Conservation (phyloP, 345 rosid species). For the Lepidium africanum region DNA sequence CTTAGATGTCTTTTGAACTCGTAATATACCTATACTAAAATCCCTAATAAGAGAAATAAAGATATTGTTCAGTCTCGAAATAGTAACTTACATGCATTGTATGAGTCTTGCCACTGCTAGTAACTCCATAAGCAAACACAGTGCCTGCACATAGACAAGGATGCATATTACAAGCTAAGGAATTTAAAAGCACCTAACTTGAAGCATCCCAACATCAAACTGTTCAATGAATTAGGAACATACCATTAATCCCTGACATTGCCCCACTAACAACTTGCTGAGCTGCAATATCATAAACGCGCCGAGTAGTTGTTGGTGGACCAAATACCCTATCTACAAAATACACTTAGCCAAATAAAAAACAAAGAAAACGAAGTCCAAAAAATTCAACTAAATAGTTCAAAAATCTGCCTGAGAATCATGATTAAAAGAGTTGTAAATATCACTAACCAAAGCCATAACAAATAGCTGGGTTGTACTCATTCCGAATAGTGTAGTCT, state of each 20-base stretch:
- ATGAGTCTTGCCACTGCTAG: conserved; percentile 95
- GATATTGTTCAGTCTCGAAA: neutral
- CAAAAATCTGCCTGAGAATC: neutral
- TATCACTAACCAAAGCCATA: conserved; percentile 66
- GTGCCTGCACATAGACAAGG: conserved; percentile 47
- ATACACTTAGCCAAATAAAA: neutral
- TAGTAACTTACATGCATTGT: conserved; percentile 84
- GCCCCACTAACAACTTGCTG: conserved; percentile 74
- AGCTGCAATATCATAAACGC: conserved; percentile 78
- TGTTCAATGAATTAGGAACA: conserved; percentile 8
- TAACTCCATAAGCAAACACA: conserved; percentile 97
- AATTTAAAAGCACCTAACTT: neutral
- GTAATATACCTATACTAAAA: neutral
- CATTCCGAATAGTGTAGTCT: conserved; percentile 60
- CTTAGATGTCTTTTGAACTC: neutral
- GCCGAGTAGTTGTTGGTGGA: conserved; percentile 85
- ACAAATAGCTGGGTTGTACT: conserved; percentile 57
- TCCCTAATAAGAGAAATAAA: neutral
- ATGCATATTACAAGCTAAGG: neutral
- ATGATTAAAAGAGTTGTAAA: neutral
- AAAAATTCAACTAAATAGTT: neutral
- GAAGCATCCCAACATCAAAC: neutral
- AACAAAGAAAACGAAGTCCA: neutral
- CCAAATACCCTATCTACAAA: conserved; percentile 69
- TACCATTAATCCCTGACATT: conserved; percentile 82